Conservation (phyloP, 352 stramenopile genomes). For the Phytophthora tubulina region DNA sequence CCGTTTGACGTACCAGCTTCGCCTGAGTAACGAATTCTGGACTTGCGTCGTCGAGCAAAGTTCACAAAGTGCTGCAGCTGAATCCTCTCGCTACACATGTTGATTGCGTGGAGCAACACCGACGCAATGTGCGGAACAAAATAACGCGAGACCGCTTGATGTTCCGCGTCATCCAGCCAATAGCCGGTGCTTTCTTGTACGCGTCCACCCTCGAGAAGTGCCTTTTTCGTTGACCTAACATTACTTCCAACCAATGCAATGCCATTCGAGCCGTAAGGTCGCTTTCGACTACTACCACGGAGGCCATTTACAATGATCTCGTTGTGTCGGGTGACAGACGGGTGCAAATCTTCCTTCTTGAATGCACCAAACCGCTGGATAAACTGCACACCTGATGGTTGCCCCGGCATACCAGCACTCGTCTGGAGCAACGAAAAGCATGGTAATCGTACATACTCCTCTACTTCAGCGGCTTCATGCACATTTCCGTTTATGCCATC, state of each 20-base stretch:
- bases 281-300: conserved; percentile 49
- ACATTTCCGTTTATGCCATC: conserved; percentile 62
- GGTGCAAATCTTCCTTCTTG: conserved; percentile 78
- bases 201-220: conserved; percentile 34
- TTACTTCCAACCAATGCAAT: conserved; percentile 30
- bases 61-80: conserved; percentile 90
- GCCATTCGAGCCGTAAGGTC: conserved; percentile 33
- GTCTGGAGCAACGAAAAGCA: conserved; percentile 88
- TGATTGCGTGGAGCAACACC: conserved; percentile 85
- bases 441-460: conserved; percentile 79
- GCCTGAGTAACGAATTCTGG: conserved; percentile 84
- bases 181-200: conserved; percentile 41
- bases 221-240: conserved; percentile 47
- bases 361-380: conserved; percentile 87
- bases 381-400: conserved; percentile 84
- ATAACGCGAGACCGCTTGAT: conserved; percentile 33
- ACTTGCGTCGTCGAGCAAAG: conserved; percentile 85
- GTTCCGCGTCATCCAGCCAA: conserved; percentile 44
- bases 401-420: conserved; percentile 59
- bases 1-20: conserved; percentile 67
- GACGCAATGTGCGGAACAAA: conserved; percentile 77
- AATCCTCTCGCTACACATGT: conserved; percentile 86
- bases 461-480: conserved; percentile 60
- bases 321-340: conserved; percentile 62
- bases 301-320: conserved; percentile 45